These are phyloP conservation scores for Dryadomyces quercus-mongolicae DNA, from an alignment of 2,329 filamentous ascomycete species.

Conservation along the genomic window DNA sequence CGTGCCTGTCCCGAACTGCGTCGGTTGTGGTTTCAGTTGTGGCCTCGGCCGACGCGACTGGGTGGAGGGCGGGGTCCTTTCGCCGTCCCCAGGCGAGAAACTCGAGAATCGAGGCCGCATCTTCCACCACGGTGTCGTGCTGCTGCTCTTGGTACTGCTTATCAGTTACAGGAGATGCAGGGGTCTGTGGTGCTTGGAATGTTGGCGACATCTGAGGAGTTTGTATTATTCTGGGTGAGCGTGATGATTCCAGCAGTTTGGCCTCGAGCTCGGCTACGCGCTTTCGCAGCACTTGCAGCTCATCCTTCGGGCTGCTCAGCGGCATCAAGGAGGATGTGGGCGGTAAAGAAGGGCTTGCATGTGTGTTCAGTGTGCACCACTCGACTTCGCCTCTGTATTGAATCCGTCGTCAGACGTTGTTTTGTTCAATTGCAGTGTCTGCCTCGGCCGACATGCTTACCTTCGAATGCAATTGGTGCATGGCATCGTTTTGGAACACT, in stretches of 20 bases:
- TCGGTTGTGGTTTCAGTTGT: background rate
- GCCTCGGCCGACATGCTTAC: constrained; percentile 1
- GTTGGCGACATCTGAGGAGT: no score
- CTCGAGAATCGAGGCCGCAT: constrained; percentile 33
- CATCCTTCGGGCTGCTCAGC: background rate
- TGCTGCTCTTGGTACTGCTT: background rate
- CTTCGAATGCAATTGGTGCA: constrained; percentile 15
- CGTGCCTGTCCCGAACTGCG: no score
- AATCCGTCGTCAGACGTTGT: no score
- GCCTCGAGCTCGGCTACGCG: constrained; percentile 13
- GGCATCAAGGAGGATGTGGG: background rate
- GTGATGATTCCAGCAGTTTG: background rate
- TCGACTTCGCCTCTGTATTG: constrained; percentile 7
- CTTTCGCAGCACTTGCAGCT: background rate
- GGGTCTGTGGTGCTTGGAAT: no score
- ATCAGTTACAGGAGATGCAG: no score
- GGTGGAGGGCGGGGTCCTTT: constrained; percentile 22
- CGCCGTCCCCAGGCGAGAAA: constrained; percentile 34
- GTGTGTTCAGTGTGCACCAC: constrained; percentile 1
- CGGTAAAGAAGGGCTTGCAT: background rate
- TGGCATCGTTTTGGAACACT: constrained; percentile 15
- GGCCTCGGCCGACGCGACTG: constrained; percentile 13
- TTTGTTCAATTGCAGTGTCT: background rate
- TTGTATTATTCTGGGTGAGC: no score
- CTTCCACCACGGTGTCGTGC: constrained; percentile 20